Evolutionary conservation across 345 rosid genomes (phyloP).

Genomic region (Diplotaxis tenuifolia): DNA sequence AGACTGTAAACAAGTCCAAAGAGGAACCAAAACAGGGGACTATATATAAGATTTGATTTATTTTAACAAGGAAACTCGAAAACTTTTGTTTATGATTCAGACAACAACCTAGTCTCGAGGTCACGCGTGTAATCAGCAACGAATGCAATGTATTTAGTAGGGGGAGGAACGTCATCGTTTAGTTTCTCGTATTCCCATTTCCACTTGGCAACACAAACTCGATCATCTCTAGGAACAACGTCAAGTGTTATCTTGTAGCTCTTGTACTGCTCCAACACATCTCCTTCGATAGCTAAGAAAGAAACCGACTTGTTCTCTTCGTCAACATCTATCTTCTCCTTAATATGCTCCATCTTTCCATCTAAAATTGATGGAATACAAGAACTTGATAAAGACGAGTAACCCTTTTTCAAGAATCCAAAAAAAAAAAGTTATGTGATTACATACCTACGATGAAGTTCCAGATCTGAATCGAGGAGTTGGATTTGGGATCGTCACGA

Average conservation of each 20-base stretch:
- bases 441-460: constrained; percentile 21
- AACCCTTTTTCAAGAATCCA: constrained; percentile 3
- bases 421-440: neutral
- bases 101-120: constrained; percentile 29
- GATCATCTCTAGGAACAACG: constrained; percentile 12
- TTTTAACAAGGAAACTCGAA: neutral
- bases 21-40: neutral
- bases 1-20: neutral
- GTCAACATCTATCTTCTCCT: constrained; percentile 23
- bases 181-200: constrained; percentile 29
- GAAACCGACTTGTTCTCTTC: constrained; percentile 26
- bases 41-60: neutral
- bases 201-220: constrained; percentile 31
- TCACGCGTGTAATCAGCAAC: constrained; percentile 27
- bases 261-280: constrained; percentile 31
- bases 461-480: constrained; percentile 30
- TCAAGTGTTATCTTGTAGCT: constrained; percentile 29
- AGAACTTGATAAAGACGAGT: neutral
- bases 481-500: constrained; percentile 14
- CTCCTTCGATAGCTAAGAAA: constrained; percentile 31
- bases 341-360: constrained; percentile 29
- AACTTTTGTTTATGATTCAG: constrained; percentile 7
- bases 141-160: constrained; percentile 23
- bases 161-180: constrained; percentile 20
- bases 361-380: neutral